A percentile compares a stretch with the other conserved stretches of the same genome.
Conservation (phyloP, 768 basidiomycete genomes). For the Galerina marginata region DNA sequence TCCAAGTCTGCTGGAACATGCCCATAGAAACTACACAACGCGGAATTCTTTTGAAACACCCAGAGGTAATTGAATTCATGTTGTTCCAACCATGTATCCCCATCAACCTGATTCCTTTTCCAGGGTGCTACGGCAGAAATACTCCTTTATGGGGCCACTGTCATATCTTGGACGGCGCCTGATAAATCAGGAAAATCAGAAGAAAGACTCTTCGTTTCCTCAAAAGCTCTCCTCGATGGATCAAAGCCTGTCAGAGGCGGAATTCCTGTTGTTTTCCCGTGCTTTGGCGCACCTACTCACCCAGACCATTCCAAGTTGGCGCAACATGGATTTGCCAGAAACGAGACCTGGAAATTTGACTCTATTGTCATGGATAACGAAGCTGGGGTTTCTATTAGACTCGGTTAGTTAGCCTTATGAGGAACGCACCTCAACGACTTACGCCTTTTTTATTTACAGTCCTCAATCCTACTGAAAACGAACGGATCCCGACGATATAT, state of each 20-base stretch:
- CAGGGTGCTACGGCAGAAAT: slow-evolving; percentile 73
- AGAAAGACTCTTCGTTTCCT: slow-evolving; percentile 84
- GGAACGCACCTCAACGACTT: neutral
- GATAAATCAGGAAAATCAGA: slow-evolving; percentile 40
- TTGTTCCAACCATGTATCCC: neutral
- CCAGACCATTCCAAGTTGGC: slow-evolving; percentile 69
- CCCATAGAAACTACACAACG: slow-evolving; percentile 53
- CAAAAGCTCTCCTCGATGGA: slow-evolving; percentile 80
- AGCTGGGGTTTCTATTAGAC: slow-evolving; percentile 72
- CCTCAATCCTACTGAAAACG: slow-evolving; percentile 64
- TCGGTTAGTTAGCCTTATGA: slow-evolving; percentile 57
- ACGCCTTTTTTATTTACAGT: slow-evolving; percentile 41
- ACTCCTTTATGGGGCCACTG: slow-evolving; percentile 83
- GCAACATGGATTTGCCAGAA: slow-evolving; percentile 95
- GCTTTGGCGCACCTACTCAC: slow-evolving; percentile 86
- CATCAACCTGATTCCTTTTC: neutral
- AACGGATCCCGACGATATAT: slow-evolving; percentile 62
- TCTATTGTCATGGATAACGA: slow-evolving; percentile 68
- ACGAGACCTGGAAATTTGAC: slow-evolving; percentile 72
- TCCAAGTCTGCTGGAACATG: slow-evolving; percentile 40
- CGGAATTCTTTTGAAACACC: slow-evolving; percentile 60
- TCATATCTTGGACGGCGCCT: slow-evolving; percentile 82
- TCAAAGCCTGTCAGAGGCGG: slow-evolving; percentile 72
- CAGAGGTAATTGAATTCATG: slow-evolving; percentile 50
- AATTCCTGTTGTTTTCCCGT: slow-evolving; percentile 76